phyloP scores from a whole-genome alignment of 257 asterid species.

The Dorcoceras hygrometricum region DNA sequence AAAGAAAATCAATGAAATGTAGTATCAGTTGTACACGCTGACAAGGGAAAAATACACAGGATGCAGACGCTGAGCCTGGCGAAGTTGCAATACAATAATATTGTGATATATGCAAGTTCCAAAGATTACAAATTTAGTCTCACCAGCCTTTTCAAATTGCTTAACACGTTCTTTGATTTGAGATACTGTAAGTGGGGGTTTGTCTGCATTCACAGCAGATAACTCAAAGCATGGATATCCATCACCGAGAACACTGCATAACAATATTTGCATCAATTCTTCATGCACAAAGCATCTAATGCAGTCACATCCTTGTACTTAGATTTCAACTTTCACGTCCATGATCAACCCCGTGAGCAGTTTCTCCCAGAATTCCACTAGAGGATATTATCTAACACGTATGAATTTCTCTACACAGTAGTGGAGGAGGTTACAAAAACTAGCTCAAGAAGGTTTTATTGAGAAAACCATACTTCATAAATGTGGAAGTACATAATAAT shows the following conservation, averaged over 20 bases:
- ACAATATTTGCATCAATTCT: conserved; percentile 9
- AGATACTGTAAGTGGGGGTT: conserved; percentile 74
- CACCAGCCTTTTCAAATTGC: conserved; percentile 86
- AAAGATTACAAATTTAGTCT: conserved; percentile 30
- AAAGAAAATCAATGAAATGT: background rate
- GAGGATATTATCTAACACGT: background rate
- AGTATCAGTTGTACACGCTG: too few species aligned
- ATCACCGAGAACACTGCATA: conserved; percentile 80
- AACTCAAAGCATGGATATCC: conserved; percentile 96
- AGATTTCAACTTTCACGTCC: conserved; percentile 9
- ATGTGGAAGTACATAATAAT: too few species aligned
- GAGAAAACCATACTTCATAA: background rate
- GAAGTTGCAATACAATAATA: conserved; percentile 10
- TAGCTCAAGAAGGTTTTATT: background rate
- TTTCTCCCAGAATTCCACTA: conserved; percentile 2
- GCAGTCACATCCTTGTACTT: conserved; percentile 2
- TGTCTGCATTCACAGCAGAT: conserved; percentile 93
- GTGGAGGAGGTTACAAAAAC: background rate
- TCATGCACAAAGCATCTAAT: background rate
- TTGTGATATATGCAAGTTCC: conserved; percentile 17
- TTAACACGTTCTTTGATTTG: conserved; percentile 74
- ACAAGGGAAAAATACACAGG: background rate
- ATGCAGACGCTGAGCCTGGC: background rate
- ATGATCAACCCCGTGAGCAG: conserved; percentile 8
- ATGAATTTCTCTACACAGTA: background rate